Base-by-base conservation (phyloP, 2,329 filamentous ascomycete genomes). In the Amauroascus niger region DNA sequence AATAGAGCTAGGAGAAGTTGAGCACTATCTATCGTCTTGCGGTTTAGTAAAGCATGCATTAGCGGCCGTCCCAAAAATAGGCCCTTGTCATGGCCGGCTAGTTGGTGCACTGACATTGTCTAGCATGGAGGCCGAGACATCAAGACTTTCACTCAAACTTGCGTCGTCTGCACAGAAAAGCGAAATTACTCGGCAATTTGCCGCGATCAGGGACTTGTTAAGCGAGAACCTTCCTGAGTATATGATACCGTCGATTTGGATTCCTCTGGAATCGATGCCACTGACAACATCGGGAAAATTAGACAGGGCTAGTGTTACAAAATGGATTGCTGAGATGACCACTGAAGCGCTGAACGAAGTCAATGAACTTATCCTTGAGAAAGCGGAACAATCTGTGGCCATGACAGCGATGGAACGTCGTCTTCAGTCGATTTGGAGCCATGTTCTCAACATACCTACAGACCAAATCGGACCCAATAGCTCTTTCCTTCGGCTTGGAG, bases 371-470 rank as follows among this genome's bases (percentile, higher is more conserved):
- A 37, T 46, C 3, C 14, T n/a, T 8, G 13, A 16, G 9, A 6
- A 7, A 9, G 6, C 14, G 16, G n/a, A 14, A 5, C 6, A 8
- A 9, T 9, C 18, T 20, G 16, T 30, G 20, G 14, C 28, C 28
- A 11, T 18, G n/a, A 24, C 8, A 22, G 13, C 28, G n/a, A 33
- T n/a, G 45, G 16, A 20, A 44, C 22, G 18, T 13, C 13, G 16
- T 43, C 14, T 30, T 49, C 4, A 28, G 35, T 3, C 18, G 45
- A 3, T 71, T 77, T 1, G 80, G 14, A 52, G 40, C 2, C 43
- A 45, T 22, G 63, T 60, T 0, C 61, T 76, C 0, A 57, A 64
- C 1, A 68, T 76, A 49, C 5, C 50, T 7, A 8, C 40, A 1
- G 28, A 20, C 3, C 46, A 53, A 7, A 43, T 56, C 14, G 4